phyloP scores from a whole-genome alignment of 129 eudicot species.

The Pittosporum tobira region DNA sequence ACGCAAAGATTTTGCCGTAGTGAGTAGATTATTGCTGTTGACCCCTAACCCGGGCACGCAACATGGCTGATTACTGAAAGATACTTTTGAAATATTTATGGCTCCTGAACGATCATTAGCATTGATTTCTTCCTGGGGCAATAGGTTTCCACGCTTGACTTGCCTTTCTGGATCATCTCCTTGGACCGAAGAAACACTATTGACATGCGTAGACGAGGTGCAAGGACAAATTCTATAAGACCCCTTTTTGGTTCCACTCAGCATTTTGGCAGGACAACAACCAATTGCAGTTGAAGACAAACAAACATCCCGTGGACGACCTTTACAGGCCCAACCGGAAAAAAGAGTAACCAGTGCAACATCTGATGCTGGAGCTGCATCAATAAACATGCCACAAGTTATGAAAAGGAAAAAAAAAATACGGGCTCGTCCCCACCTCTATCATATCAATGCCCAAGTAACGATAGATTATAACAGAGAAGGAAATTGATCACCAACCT shows the following conservation, averaged over 20 bases:
- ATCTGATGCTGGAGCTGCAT: slow-evolving; percentile 87
- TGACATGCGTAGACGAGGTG: slow-evolving; percentile 17
- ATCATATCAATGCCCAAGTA: not conserved
- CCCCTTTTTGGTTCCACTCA: slow-evolving; percentile 26
- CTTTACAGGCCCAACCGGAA: slow-evolving; percentile 99
- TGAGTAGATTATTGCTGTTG: slow-evolving; percentile 42
- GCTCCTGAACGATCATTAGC: slow-evolving; percentile 19
- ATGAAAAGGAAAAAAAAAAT: not conserved
- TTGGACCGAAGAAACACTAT: slow-evolving; percentile 10
- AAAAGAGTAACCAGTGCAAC: slow-evolving; percentile 86
- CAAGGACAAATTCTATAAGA: slow-evolving; percentile 28
- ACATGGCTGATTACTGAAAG: slow-evolving; percentile 60
- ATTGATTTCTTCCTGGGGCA: slow-evolving; percentile 27
- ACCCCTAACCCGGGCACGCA: slow-evolving; percentile 97
- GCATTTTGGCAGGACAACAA: slow-evolving; percentile 62
- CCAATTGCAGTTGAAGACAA: slow-evolving; percentile 64
- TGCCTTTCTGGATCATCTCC: slow-evolving; percentile 23
- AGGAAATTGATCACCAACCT: slow-evolving; percentile 36
- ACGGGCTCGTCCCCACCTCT: not conserved
- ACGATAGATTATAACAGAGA: not conserved
- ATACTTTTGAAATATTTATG: slow-evolving; percentile 24
- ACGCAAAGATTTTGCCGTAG: slow-evolving; percentile 74
- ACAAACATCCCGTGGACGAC: slow-evolving; percentile 55
- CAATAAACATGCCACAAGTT: slow-evolving; percentile 12
- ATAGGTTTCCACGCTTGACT: slow-evolving; percentile 33